phyloP scores from a whole-genome alignment of 2,329 filamentous ascomycete genomes.

The Talaromyces islandicus region DNA sequence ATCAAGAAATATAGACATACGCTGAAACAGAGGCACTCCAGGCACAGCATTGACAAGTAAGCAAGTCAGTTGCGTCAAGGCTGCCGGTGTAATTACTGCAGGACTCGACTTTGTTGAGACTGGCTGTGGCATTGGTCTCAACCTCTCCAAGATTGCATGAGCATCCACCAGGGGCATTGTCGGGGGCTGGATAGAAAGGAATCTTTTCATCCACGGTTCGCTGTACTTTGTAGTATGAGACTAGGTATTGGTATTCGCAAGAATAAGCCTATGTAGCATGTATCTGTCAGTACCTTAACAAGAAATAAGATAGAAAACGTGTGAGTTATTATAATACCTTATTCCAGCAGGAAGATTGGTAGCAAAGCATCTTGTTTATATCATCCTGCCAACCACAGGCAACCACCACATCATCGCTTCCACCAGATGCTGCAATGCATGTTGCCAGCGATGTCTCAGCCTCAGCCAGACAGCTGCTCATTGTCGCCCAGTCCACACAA shows the following conservation, averaged over 20 bases:
- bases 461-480: not conserved
- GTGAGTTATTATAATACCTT: slow-evolving; percentile 15
- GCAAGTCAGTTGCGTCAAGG: slow-evolving; percentile 16
- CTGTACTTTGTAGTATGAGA: slow-evolving; percentile 27
- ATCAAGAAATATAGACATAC: slow-evolving; percentile 14
- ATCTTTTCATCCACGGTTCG: slow-evolving; percentile 28
- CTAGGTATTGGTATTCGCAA: slow-evolving; percentile 35
- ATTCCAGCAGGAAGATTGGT: slow-evolving; percentile 31
- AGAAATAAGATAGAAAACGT: no score
- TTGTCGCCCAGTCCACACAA: slow-evolving; percentile 1
- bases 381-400: slow-evolving; percentile 15
- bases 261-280: slow-evolving; percentile 26
- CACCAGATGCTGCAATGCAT: slow-evolving; percentile 1
- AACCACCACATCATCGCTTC: not conserved
- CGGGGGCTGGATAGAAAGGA: slow-evolving; percentile 34
- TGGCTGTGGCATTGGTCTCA: slow-evolving; percentile 14
- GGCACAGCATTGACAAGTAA: slow-evolving; percentile 30
- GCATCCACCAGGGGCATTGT: slow-evolving; percentile 28
- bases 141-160: slow-evolving; percentile 33
- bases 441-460: not conserved
- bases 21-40: slow-evolving; percentile 31
- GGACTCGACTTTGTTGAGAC: not conserved
- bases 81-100: not conserved
- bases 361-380: slow-evolving; percentile 31
- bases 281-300: not conserved